phyloP scores from a whole-genome alignment of 306 rosid genomes.

The Citrullus mucosospermus region DNA sequence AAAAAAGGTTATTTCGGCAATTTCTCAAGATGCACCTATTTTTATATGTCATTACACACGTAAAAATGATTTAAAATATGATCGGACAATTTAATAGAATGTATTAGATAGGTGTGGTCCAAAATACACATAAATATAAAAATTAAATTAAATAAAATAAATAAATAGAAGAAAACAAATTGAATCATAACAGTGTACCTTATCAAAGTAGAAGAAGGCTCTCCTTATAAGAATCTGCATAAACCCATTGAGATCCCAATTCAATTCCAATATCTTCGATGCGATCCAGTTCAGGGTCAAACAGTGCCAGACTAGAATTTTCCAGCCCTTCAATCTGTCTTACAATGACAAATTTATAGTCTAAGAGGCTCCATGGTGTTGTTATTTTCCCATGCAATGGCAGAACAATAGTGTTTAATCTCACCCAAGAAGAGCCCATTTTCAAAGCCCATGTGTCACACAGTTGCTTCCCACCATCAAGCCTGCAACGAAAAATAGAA shows the following conservation, averaged over 20 bases:
- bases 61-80: too few species aligned
- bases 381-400: neutral
- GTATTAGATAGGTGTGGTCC: too few species aligned
- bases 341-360: neutral
- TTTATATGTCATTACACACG: too few species aligned
- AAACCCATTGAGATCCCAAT: neutral
- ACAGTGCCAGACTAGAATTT: neutral
- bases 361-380: neutral
- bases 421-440: slow-evolving; percentile 3
- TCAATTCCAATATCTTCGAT: neutral
- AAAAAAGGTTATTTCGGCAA: too few species aligned
- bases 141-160: too few species aligned
- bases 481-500: neutral
- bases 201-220: slow-evolving; percentile 1
- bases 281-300: neutral
- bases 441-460: neutral
- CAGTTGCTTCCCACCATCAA: neutral
- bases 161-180: neutral
- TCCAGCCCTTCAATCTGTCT: neutral
- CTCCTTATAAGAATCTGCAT: neutral
- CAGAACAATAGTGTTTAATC: neutral
- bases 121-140: too few species aligned
- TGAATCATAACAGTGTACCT: neutral
- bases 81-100: too few species aligned
- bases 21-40: too few species aligned